Percentiles rank a stretch among this genome's conserved stretches.
Evolutionary conservation across 257 asterid species (phyloP).

Genomic region (Solanum tacnaense): DNA sequence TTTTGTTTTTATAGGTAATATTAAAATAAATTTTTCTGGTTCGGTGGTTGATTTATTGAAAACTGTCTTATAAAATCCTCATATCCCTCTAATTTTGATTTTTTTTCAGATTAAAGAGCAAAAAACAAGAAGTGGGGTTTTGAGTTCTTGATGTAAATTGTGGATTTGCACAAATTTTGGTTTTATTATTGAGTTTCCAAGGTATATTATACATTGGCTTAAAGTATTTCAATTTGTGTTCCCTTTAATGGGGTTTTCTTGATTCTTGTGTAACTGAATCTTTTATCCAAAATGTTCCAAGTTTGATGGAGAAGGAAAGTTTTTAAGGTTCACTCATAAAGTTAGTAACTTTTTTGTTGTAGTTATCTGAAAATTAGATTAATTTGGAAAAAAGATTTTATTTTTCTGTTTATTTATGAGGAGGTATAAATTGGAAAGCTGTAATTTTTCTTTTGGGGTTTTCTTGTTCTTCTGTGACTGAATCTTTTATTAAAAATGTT

Average conservation of each 20-base stretch:
- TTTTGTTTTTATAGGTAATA: neutral
- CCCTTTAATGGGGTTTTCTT: neutral
- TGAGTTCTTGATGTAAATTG: neutral
- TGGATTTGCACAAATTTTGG: neutral
- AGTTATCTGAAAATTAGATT: neutral
- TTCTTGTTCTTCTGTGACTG: neutral
- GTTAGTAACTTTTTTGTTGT: neutral
- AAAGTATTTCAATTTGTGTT: neutral
- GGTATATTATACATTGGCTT: neutral
- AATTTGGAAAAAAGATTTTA: neutral
- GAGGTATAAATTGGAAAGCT: neutral
- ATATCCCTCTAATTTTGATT: neutral
- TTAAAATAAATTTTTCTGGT: neutral
- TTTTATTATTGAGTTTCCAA: neutral
- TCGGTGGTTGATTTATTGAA: neutral
- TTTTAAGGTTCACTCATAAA: neutral
- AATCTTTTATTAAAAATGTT: slow-evolving; percentile 8
- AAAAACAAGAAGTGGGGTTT: neutral
- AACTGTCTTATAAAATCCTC: neutral
- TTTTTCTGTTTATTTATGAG: neutral
- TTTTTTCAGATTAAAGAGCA: neutral
- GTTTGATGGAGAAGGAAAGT: slow-evolving; percentile 11
- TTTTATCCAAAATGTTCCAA: neutral
- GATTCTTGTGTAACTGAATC: neutral
- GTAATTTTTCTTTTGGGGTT: neutral